Conservation (phyloP, 2,329 filamentous ascomycete species). For the Nemania sp. region DNA sequence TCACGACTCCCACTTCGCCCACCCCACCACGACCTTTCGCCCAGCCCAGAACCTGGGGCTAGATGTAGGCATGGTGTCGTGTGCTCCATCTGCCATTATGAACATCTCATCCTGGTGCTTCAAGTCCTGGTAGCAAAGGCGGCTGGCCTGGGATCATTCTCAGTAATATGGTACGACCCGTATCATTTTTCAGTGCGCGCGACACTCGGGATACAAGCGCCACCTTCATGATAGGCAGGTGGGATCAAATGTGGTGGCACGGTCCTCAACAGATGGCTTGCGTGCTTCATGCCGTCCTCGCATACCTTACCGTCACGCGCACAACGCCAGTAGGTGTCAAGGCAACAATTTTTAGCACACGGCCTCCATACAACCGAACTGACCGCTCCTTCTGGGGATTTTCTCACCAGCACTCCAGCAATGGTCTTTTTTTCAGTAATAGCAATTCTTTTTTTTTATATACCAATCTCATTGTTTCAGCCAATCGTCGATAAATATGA, state of each 20-base stretch:
- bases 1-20: constrained; percentile 16
- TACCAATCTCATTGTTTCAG: neutral
- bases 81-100: constrained; percentile 7
- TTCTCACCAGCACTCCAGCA: neutral
- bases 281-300: constrained; percentile 25
- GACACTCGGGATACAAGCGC: constrained; percentile 1
- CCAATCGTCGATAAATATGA: neutral
- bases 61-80: constrained; percentile 6
- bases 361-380: constrained; percentile 19
- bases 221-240: constrained; percentile 19
- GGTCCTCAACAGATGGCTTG: constrained; percentile 16
- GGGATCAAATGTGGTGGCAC: constrained; percentile 12
- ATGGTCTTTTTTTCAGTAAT: neutral
- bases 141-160: constrained; percentile 2
- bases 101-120: neutral
- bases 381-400: constrained; percentile 8
- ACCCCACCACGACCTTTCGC: neutral
- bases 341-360: constrained; percentile 10
- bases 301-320: constrained; percentile 23
- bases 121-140: neutral
- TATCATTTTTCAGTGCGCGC: constrained; percentile 1
- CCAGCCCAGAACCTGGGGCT: constrained; percentile 13
- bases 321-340: constrained; percentile 15
- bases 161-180: constrained; percentile 13
- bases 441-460: neutral